Conservation (phyloP, 208 protist species). For the Kentomonas sorsogonicus region DNA sequence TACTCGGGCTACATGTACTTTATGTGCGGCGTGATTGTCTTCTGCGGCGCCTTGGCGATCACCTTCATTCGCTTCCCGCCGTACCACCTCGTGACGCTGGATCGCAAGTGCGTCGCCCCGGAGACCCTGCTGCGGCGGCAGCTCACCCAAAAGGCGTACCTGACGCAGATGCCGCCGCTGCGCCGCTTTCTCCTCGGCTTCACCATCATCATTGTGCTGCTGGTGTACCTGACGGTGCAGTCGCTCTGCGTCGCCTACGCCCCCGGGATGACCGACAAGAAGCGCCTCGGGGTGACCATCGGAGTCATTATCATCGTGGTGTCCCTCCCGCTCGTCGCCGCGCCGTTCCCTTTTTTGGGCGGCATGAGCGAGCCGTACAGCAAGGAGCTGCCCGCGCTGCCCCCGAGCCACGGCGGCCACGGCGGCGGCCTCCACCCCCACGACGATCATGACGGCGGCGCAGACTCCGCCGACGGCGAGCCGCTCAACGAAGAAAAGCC, state of each 20-base stretch:
- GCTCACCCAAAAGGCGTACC: conserved; percentile 49
- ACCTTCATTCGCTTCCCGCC: conserved; percentile 40
- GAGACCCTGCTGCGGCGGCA: conserved; percentile 26
- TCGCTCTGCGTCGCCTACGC: conserved; percentile 50
- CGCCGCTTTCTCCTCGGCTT: conserved; percentile 38
- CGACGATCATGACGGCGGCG: conserved; percentile 9
- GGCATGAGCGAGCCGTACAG: conserved; percentile 36
- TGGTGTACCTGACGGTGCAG: conserved; percentile 43
- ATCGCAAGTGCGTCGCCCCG: conserved; percentile 22
- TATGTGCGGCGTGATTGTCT: conserved; percentile 24
- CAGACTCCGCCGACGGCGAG: conserved; percentile 8
- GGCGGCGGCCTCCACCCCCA: too few relatives aligned
- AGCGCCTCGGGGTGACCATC: conserved; percentile 31
- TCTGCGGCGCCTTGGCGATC: conserved; percentile 20
- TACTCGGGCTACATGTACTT: conserved; percentile 59
- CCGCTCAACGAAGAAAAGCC: conserved; percentile 12
- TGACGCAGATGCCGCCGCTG: conserved; percentile 46
- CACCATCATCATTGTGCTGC: conserved; percentile 24
- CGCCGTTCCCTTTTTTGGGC: conserved; percentile 37
- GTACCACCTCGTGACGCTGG: conserved; percentile 35
- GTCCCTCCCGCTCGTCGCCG: conserved; percentile 20
- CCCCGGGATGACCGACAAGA: conserved; percentile 12
- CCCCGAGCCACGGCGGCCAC: too few relatives aligned
- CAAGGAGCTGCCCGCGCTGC: conserved; percentile 20
- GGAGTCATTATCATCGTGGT: conserved; percentile 30